phyloP scores from a whole-genome alignment of 1,139 yeast species.

The Geotrichum carabidarum region DNA sequence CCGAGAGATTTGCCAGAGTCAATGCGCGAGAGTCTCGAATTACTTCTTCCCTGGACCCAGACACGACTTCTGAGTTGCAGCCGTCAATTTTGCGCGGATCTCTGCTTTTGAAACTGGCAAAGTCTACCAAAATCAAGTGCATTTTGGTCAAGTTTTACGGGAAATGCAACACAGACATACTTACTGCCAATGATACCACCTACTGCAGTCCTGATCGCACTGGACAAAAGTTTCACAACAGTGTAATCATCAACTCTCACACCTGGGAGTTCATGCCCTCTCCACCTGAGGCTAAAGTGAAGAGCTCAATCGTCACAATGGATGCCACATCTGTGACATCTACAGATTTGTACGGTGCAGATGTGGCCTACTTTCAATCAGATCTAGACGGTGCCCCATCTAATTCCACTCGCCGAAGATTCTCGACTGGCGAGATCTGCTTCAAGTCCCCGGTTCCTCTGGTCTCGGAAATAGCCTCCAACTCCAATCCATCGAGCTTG shows the following conservation, averaged over 20 bases:
- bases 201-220: slow-evolving; percentile 18
- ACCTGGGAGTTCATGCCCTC: slow-evolving; percentile 36
- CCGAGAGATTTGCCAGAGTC: too few relatives aligned
- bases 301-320: slow-evolving; percentile 23
- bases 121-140: slow-evolving; percentile 65
- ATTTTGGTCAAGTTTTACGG: slow-evolving; percentile 63
- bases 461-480: not conserved
- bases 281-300: slow-evolving; percentile 11
- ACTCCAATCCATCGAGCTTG: not conserved
- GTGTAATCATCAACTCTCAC: slow-evolving; percentile 33
- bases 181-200: slow-evolving; percentile 43
- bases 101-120: slow-evolving; percentile 61
- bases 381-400: not conserved
- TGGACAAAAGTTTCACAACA: slow-evolving; percentile 34
- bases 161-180: slow-evolving; percentile 75
- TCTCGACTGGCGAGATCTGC: not conserved
- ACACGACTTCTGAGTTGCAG: slow-evolving; percentile 45
- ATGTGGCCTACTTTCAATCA: slow-evolving; percentile 15
- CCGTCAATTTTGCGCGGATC: slow-evolving; percentile 78
- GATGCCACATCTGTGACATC: slow-evolving; percentile 29
- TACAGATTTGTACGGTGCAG: slow-evolving; percentile 37
- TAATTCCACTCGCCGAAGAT: not conserved
- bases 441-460: not conserved
- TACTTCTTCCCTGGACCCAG: slow-evolving; percentile 7
- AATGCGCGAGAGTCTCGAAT: not conserved